A percentile compares a stretch with the other conserved stretches of the same genome.
These are phyloP conservation scores for Trichaptum fuscoviolaceum DNA, from an alignment of 768 basidiomycete genomes.

Conservation along the genomic window DNA sequence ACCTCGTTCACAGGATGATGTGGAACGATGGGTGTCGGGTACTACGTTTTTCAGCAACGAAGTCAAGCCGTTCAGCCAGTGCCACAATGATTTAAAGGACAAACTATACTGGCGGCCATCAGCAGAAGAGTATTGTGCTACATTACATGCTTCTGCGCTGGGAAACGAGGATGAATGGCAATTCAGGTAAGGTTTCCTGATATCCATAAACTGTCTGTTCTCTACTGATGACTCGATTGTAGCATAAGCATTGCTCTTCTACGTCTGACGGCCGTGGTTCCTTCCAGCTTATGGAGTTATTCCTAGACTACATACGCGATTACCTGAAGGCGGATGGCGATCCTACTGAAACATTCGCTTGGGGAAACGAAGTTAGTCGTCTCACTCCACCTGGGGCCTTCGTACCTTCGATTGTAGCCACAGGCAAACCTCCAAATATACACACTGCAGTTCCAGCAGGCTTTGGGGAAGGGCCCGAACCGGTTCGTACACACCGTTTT, in stretches of 20 bases:
- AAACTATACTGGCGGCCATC: background rate
- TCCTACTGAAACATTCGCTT: background rate
- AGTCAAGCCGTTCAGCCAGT: background rate
- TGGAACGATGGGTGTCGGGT: background rate
- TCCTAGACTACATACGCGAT: background rate
- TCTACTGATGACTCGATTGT: background rate
- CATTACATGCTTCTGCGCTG: background rate
- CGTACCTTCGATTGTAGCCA: background rate
- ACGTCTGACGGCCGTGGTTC: background rate
- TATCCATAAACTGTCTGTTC: background rate
- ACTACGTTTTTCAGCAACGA: background rate
- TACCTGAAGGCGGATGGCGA: background rate
- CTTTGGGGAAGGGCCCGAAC: too few relatives aligned
- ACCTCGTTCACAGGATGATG: background rate
- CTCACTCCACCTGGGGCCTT: background rate
- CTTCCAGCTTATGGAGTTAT: background rate
- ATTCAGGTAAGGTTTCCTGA: background rate
- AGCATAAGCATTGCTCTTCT: background rate
- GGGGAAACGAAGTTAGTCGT: background rate
- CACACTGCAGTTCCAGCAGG: background rate
- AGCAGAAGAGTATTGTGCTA: background rate
- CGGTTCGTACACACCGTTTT: background rate
- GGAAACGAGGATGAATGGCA: background rate
- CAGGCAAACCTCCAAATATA: background rate
- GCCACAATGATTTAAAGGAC: background rate